Conservation (phyloP, 306 rosid genomes). For the Lathyrus oleraceus region DNA sequence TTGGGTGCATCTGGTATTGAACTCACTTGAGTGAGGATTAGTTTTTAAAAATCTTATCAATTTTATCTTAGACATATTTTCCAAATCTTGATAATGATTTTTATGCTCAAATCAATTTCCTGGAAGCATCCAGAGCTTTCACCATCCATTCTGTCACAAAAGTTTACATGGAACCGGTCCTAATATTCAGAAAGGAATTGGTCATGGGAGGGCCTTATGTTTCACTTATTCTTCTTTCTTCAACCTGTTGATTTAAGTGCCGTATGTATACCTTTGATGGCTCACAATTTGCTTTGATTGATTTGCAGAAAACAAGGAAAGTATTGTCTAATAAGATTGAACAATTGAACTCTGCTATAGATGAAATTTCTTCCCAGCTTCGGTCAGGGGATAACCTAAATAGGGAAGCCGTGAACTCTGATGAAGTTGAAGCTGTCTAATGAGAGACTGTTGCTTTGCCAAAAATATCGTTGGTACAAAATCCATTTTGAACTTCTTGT, state of each 20-base stretch:
- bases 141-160: constrained; percentile 12
- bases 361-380: constrained; percentile 85
- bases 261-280: constrained; percentile 2
- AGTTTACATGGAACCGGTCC: not conserved
- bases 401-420: constrained; percentile 67
- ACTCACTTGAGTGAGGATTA: constrained; percentile 4
- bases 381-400: constrained; percentile 61
- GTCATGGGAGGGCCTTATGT: constrained; percentile 9
- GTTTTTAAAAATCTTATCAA: not conserved
- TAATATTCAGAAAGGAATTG: constrained; percentile 22
- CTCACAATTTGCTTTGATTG: constrained; percentile 26
- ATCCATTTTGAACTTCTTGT: constrained; percentile 44
- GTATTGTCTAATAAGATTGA: constrained; percentile 81
- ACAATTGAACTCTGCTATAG: constrained; percentile 87
- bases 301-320: constrained; percentile 77
- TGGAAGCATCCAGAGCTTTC: constrained; percentile 9
- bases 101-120: constrained; percentile 17
- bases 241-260: constrained; percentile 20
- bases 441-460: constrained; percentile 49
- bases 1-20: not conserved
- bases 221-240: constrained; percentile 10
- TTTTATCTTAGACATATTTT: constrained; percentile 10
- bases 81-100: constrained; percentile 17
- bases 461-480: constrained; percentile 37
- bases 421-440: constrained; percentile 72